Conservation (phyloP, 1,284 basidiomycete genomes). For the Trichosporon coremiiforme region DNA sequence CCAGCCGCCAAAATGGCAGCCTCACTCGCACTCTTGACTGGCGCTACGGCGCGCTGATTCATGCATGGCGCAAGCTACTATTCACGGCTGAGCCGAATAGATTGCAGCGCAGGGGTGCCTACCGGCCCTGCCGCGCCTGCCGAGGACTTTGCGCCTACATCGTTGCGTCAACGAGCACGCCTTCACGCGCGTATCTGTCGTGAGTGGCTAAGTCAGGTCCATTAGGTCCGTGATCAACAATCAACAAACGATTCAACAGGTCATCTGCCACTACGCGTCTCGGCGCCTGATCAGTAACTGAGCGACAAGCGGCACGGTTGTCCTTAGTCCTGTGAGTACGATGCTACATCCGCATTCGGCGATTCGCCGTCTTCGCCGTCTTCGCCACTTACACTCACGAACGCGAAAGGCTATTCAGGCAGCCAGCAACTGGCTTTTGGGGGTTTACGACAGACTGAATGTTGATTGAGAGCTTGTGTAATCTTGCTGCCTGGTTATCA, state of each 20-base stretch:
- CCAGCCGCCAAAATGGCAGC: neutral
- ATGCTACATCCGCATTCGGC: neutral
- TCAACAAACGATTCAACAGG: neutral
- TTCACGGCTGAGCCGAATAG: neutral
- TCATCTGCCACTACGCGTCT: slow-evolving; percentile 6
- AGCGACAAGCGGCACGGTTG: neutral
- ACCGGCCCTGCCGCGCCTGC: neutral
- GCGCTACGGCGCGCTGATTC: slow-evolving; percentile 2
- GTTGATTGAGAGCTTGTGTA: neutral
- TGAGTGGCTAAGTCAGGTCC: neutral
- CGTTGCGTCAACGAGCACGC: neutral
- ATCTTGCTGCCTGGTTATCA: too few species aligned
- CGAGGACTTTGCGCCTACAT: neutral
- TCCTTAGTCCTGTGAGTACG: neutral
- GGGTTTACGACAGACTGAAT: slow-evolving; percentile 2
- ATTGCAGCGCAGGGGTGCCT: neutral
- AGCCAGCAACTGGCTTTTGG: neutral
- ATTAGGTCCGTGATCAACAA: neutral
- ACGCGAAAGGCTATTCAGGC: neutral
- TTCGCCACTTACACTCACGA: neutral
- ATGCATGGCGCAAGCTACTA: neutral
- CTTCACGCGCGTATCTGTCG: neutral
- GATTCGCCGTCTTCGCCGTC: neutral
- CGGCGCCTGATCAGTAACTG: neutral
- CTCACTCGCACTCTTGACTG: neutral